Evolutionary conservation across 148 eudicot genomes (phyloP), one percentile per base, ranked within the genome.

Genomic region (Amaranthus palmeri): DNA sequence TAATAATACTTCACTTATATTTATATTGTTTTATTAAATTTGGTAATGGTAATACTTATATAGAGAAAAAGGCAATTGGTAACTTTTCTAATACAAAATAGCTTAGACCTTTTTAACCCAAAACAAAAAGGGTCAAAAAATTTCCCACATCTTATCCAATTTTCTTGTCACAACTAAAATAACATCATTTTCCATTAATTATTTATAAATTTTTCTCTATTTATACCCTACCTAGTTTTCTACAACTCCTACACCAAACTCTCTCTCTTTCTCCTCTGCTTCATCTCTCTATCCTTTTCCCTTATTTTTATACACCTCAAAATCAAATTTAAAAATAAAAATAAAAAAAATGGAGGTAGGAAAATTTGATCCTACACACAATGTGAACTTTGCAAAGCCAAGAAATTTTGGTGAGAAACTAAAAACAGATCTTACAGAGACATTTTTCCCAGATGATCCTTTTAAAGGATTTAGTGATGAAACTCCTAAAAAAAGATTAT

Each of bases 361-460:
- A 25, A 49, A 56, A 40, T 49, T 54, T 13, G 41, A 50, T 48
- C 8, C 7, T 1, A 13, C 6, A 17, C 69, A 78, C 58, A 69
- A 78, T 49, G 93, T 91, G 73, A 91, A 72, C 48, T 85, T 85
- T 11, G 69, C 78, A 0, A 9, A 68, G 42, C 80, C 83, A 0
- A 84, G 98, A 65, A 53, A 79, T 14, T 88, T 88, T 44, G 40
- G 56, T 7, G 51, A 69, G 3, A 72, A 79, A 0, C 52, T 93
- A 4, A 88, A 77, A 72, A 70, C 86, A 2, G 82, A 83, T 54
- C 54, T 85, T 2, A 72, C 65, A 5, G 98, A 95, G 58, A 86
- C 86, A 0, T 79, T 95, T 14, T 86, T 89, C 54, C 98, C 98
- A 1, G 98, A 95, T 60, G 96, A 89, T 53, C 98, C 97, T 0